Evolutionary conservation across 2,329 filamentous ascomycete species (phyloP), one percentile per base, ranked within the genome.

Genomic region (Cercospora zeina): DNA sequence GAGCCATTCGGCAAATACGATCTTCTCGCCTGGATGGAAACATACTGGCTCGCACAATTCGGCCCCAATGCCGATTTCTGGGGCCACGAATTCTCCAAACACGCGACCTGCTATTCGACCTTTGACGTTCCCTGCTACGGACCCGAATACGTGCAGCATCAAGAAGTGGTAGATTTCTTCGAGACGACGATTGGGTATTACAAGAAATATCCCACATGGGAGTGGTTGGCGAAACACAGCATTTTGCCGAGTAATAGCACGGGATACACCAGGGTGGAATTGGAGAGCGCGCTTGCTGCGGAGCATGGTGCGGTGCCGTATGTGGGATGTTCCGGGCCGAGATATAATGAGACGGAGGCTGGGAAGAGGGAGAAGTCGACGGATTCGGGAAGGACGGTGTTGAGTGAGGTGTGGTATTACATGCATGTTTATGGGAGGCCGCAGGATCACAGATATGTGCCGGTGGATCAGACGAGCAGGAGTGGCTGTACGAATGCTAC

Each of bases 371-470:
- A 56, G 24, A 81, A 67, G 54, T 70, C 80, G 2, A 69, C 70
- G 1, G 86, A 89, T 68, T 81, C 77, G 60, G 86, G 87, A 1
- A 76, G 76, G 65, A 88, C 85, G 1, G 77, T 81, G 33, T 67
- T 89, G 53, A 81, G 73, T 62, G 87, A 89, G 78, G 79, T 87
- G 11, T 89, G 86, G 85, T 89, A 89, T 70, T 88, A 87, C 69
- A 80, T 83, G 72, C 82, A 88, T 73, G 82, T 84, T 1, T 80
- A 79, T 59, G 86, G 86, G 3, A 74, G 79, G 14, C 81, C 85
- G 6, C 87, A 88, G 75, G 75, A 80, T 59, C 78, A 77, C 1
- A 73, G 81, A 42, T 79, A 76, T 9, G 69, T 82, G 24, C 77
- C 80, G 4, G 77, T 80, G 2, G 80, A 82, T 59, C 83, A 76